Evolutionary conservation across 1,139 yeast genomes (phyloP).

Genomic region (Taphrina pruni): DNA sequence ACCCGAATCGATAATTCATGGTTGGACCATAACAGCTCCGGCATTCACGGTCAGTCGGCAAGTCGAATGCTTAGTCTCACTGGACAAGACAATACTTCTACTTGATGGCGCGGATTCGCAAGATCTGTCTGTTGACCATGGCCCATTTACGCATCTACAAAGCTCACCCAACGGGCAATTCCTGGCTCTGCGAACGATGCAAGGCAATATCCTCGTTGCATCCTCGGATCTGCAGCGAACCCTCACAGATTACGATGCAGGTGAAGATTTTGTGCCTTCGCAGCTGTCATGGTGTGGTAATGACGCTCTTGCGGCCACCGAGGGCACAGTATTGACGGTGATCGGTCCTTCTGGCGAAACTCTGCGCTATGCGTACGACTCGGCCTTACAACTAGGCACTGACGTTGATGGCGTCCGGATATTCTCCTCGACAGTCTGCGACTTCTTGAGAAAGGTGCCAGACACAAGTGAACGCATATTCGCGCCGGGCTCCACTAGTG

Average conservation of each 20-base stretch:
- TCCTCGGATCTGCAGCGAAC: slow-evolving; percentile 60
- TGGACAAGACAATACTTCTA: slow-evolving; percentile 47
- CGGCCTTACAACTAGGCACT: slow-evolving; percentile 55
- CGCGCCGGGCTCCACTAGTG: slow-evolving; percentile 80
- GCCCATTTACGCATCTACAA: slow-evolving; percentile 62
- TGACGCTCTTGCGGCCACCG: slow-evolving; percentile 71
- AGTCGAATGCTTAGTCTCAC: slow-evolving; percentile 51
- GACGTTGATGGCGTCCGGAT: slow-evolving; percentile 77
- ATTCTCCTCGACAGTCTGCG: slow-evolving; percentile 64
- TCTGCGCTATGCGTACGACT: slow-evolving; percentile 56
- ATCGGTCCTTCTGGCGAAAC: slow-evolving; percentile 76
- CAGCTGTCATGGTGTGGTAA: slow-evolving; percentile 83
- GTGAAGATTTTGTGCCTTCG: slow-evolving; percentile 48
- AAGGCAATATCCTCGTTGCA: slow-evolving; percentile 61
- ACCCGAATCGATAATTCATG: slow-evolving; percentile 46
- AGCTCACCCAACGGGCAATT: slow-evolving; percentile 69
- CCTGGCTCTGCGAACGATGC: slow-evolving; percentile 61
- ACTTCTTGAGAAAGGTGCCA: slow-evolving; percentile 71
- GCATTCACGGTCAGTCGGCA: slow-evolving; percentile 49
- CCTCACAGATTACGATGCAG: slow-evolving; percentile 57
- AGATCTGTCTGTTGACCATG: slow-evolving; percentile 57
- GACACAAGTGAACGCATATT: slow-evolving; percentile 66
- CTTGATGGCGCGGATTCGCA: slow-evolving; percentile 49
- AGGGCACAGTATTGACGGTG: slow-evolving; percentile 68
- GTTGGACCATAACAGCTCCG: slow-evolving; percentile 53